Percentiles rank a stretch among this genome's conserved stretches.
Conservation (phyloP, 208 protist genomes). For the Trypanosomatidae sp. region DNA sequence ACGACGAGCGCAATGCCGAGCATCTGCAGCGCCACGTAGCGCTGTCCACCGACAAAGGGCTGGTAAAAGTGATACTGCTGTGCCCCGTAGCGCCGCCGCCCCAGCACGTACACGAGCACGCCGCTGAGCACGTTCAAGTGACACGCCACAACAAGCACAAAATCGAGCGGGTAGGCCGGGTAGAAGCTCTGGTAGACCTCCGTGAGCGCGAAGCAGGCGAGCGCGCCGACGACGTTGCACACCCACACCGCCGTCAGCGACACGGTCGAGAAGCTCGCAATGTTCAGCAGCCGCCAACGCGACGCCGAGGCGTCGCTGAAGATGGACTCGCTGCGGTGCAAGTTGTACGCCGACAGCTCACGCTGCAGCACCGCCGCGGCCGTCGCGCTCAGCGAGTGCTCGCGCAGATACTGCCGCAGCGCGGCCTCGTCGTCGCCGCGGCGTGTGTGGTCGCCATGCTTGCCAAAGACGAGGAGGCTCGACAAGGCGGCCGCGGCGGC, state of each 20-base stretch:
- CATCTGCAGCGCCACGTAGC: slow-evolving; percentile 62
- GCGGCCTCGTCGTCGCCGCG: background rate
- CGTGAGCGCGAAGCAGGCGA: slow-evolving; percentile 32
- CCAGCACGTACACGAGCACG: slow-evolving; percentile 36
- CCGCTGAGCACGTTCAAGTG: slow-evolving; percentile 25
- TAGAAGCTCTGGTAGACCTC: slow-evolving; percentile 41
- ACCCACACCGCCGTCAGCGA: slow-evolving; percentile 40
- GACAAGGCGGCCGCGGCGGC: background rate
- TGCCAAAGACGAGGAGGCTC: background rate
- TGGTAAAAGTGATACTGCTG: slow-evolving; percentile 56
- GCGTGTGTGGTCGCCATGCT: background rate
- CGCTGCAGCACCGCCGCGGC: background rate
- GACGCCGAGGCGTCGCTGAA: background rate
- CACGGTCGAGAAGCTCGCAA: slow-evolving; percentile 42
- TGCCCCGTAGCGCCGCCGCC: slow-evolving; percentile 20
- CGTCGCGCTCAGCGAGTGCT: background rate
- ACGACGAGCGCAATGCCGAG: slow-evolving; percentile 30
- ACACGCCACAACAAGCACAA: slow-evolving; percentile 19
- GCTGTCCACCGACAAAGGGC: slow-evolving; percentile 54
- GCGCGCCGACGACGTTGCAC: slow-evolving; percentile 19
- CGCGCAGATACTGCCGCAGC: background rate
- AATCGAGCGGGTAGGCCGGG: slow-evolving; percentile 31
- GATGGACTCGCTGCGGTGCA: too few relatives aligned
- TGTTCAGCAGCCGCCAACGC: background rate
- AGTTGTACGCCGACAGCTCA: too few relatives aligned